phyloP scores from a whole-genome alignment of 495 filamentous ascomycete genomes.

The Parathielavia hyrcaniae region DNA sequence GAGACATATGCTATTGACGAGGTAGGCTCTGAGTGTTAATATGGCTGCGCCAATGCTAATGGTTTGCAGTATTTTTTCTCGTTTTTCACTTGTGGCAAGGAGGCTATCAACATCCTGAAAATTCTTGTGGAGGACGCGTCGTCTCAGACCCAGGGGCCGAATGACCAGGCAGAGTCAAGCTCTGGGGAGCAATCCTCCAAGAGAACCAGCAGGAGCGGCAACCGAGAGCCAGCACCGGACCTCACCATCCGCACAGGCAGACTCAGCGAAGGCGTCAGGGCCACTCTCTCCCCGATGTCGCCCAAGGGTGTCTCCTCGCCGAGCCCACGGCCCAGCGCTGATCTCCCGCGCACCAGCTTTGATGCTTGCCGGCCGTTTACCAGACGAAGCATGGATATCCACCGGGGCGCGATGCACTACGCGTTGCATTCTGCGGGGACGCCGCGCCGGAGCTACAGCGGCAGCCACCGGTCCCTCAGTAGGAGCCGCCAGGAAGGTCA shows the following conservation, averaged over 20 bases:
- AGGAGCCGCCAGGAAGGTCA: slow-evolving; percentile 36
- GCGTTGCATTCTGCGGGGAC: slow-evolving; percentile 29
- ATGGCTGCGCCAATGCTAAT: slow-evolving; percentile 24
- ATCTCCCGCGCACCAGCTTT: slow-evolving; percentile 37
- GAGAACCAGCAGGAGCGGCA: slow-evolving; percentile 17
- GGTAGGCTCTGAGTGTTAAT: slow-evolving; percentile 42
- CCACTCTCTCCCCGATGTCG: slow-evolving; percentile 54
- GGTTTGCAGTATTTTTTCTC: slow-evolving; percentile 85
- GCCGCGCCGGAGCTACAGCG: slow-evolving; percentile 54
- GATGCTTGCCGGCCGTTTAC: slow-evolving; percentile 40
- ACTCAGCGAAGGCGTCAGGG: slow-evolving; percentile 56
- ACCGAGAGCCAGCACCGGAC: slow-evolving; percentile 11
- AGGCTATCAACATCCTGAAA: slow-evolving; percentile 74
- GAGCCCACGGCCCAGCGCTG: slow-evolving; percentile 42
- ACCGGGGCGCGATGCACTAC: slow-evolving; percentile 31
- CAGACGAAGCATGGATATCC: slow-evolving; percentile 48
- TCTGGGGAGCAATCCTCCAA: slow-evolving; percentile 20
- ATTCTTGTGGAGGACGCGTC: slow-evolving; percentile 63
- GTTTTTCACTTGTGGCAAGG: slow-evolving; percentile 81
- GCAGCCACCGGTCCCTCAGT: slow-evolving; percentile 45
- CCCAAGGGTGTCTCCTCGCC: slow-evolving; percentile 36
- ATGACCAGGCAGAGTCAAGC: slow-evolving; percentile 15
- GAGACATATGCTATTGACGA: slow-evolving; percentile 95
- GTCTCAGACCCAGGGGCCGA: slow-evolving; percentile 37
- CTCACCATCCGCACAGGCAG: slow-evolving; percentile 38